Conservation (phyloP, 768 basidiomycete genomes). For the Mycena chlorophos region DNA sequence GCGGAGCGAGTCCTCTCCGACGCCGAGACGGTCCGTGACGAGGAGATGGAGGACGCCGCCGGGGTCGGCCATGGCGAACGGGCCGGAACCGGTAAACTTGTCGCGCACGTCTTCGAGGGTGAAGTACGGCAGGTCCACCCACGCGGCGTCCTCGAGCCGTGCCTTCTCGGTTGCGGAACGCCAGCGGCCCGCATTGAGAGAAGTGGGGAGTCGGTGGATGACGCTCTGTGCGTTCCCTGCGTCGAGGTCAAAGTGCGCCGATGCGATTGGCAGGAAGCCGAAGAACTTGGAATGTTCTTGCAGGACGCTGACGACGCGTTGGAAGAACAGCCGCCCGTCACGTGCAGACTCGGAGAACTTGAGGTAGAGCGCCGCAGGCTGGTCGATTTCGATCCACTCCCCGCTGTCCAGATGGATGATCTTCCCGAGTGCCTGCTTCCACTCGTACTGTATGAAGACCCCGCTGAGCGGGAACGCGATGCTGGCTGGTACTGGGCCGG, state of each 20-base stretch:
- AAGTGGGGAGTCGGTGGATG: constrained; percentile 1
- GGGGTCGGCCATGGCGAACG: not conserved
- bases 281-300: constrained; percentile 3
- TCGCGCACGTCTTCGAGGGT: not conserved
- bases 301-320: not conserved
- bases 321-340: not conserved
- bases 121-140: constrained; percentile 1
- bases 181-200: constrained; percentile 5
- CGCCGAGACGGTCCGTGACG: not conserved
- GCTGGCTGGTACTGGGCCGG: constrained; percentile 1
- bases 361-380: constrained; percentile 11
- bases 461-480: constrained; percentile 14
- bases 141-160: not conserved
- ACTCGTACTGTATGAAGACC: constrained; percentile 9
- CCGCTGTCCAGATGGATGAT: not conserved
- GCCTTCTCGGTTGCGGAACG: not conserved
- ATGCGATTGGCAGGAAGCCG: constrained; percentile 2
- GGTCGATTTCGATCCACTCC: constrained; percentile 1
- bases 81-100: too few species aligned
- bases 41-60: not conserved
- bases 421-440: constrained; percentile 1
- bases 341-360: not conserved
- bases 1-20: not conserved
- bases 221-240: not conserved
- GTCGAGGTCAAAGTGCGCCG: not conserved